Conservation (phyloP, 2,329 filamentous ascomycete species). For the Aspergillus terreus region DNA sequence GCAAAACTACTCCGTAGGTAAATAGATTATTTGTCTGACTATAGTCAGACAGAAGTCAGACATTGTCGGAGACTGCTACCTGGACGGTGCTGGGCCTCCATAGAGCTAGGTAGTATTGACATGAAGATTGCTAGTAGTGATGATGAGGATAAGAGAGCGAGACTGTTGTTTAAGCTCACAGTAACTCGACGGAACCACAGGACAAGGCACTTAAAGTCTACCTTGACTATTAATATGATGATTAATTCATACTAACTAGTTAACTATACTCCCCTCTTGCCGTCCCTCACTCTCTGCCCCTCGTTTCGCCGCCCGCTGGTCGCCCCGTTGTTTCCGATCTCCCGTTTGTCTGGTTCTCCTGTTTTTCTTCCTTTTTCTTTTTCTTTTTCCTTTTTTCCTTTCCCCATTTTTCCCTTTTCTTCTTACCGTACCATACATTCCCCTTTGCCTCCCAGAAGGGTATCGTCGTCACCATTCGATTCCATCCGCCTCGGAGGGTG, state of each 20-base stretch:
- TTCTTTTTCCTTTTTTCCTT: slow-evolving; percentile 4
- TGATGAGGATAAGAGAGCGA: background rate
- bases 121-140: background rate
- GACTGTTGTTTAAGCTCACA: no score
- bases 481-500: slow-evolving; percentile 5
- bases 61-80: no score
- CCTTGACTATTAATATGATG: background rate
- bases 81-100: no score
- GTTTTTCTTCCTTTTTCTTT: slow-evolving; percentile 4
- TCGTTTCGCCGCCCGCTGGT: slow-evolving; percentile 15
- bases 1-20: background rate
- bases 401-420: background rate
- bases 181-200: background rate
- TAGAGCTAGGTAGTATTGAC: no score
- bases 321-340: slow-evolving; percentile 27
- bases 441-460: slow-evolving; percentile 4
- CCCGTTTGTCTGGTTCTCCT: slow-evolving; percentile 1
- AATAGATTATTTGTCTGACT: no score
- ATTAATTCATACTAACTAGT: background rate
- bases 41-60: no score
- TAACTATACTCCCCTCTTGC: no score
- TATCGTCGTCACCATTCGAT: slow-evolving; percentile 16
- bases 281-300: slow-evolving; percentile 11
- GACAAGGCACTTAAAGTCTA: background rate
- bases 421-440: slow-evolving; percentile 3